A percentile compares a stretch with the other conserved stretches of the same genome.
Evolutionary conservation across 768 basidiomycete genomes (phyloP).

Genomic region (Rhodotorula babjevae): DNA sequence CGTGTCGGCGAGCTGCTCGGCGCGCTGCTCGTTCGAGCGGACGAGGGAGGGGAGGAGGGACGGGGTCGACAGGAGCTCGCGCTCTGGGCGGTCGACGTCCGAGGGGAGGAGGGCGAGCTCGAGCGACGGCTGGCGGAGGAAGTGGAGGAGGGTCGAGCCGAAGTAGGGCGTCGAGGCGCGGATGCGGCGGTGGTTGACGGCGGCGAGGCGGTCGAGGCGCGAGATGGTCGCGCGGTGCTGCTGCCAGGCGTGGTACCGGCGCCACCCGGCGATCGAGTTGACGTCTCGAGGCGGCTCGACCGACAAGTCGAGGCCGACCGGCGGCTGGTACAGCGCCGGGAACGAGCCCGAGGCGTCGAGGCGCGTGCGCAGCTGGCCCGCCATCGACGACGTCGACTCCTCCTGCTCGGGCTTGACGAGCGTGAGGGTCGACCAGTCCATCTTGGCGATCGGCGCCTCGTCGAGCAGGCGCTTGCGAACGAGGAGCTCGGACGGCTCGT

Average conservation of each 20-base stretch:
- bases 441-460: conserved; percentile 39
- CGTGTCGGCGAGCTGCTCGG: conserved; percentile 54
- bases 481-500: conserved; percentile 47
- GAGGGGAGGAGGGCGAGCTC: conserved; percentile 53
- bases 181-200: conserved; percentile 72
- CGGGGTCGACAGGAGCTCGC: conserved; percentile 40
- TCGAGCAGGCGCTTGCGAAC: conserved; percentile 46
- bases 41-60: conserved; percentile 53
- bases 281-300: conserved; percentile 63
- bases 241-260: conserved; percentile 53
- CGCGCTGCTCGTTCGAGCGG: conserved; percentile 62
- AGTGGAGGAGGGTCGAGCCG: conserved; percentile 32
- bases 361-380: conserved; percentile 4
- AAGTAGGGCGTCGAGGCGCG: conserved; percentile 38
- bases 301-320: conserved; percentile 20
- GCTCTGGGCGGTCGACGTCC: conserved; percentile 45
- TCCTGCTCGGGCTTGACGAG: conserved; percentile 36
- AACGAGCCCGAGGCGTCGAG: conserved; percentile 31
- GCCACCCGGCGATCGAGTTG: conserved; percentile 70
- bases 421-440: conserved; percentile 39
- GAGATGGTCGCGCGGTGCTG: conserved; percentile 56
- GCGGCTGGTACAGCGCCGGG: conserved; percentile 17
- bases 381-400: conserved; percentile 27
- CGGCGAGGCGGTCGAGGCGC: conserved; percentile 66
- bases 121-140: conserved; percentile 30